phyloP scores from a whole-genome alignment of 768 basidiomycete species.

The Cantharellus cinnabarinus region DNA sequence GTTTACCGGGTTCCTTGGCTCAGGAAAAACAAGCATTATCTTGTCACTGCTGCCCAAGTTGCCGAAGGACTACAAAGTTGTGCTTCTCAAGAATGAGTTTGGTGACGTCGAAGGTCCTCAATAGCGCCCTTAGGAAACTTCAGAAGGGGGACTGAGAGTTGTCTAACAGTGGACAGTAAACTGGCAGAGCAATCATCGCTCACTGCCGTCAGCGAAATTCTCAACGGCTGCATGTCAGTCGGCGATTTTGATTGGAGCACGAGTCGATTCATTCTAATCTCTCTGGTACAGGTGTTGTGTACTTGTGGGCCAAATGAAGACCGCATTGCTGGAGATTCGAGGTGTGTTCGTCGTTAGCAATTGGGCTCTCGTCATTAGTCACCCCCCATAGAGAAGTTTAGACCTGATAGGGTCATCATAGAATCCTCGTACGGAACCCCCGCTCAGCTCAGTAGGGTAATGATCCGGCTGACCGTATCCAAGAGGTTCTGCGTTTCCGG shows the following conservation, averaged over 20 bases:
- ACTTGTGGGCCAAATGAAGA: constrained; percentile 87
- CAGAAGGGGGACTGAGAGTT: neutral
- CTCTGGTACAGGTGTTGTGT: constrained; percentile 58
- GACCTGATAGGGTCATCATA: constrained; percentile 81
- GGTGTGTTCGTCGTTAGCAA: constrained; percentile 21
- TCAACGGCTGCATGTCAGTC: constrained; percentile 86
- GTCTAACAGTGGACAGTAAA: constrained; percentile 62
- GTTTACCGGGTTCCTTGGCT: constrained; percentile 34
- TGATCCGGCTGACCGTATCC: neutral
- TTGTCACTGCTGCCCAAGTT: constrained; percentile 65
- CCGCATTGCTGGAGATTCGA: constrained; percentile 70
- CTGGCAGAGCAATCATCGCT: constrained; percentile 70
- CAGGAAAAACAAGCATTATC: constrained; percentile 29
- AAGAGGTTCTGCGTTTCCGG: constrained; percentile 89
- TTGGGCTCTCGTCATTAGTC: neutral
- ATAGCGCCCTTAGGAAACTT: neutral
- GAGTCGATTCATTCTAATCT: neutral
- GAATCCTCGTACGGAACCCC: constrained; percentile 64
- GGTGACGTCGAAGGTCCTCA: constrained; percentile 69
- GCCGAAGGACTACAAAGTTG: constrained; percentile 71
- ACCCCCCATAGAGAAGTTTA: constrained; percentile 41
- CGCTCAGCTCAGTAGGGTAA: neutral
- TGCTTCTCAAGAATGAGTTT: constrained; percentile 89
- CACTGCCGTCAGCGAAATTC: constrained; percentile 75
- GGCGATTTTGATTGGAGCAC: neutral